A percentile compares a stretch with the other conserved stretches of the same genome.
phyloP scores from a whole-genome alignment of 805 yeast genomes.

The Myxozyma vanderwaltii region DNA sequence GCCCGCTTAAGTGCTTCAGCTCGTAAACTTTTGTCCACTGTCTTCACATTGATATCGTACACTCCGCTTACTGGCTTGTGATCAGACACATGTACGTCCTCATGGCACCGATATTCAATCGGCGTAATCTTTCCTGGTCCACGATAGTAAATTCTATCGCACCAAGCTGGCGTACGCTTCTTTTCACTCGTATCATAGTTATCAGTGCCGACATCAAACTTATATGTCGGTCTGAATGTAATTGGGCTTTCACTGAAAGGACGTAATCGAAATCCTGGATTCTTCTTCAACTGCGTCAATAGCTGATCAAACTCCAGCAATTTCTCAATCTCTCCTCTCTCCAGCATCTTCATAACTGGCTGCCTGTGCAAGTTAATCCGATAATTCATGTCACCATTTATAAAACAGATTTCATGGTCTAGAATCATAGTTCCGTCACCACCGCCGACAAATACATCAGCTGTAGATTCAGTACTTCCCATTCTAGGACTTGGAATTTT shows the following conservation, averaged over 20 bases:
- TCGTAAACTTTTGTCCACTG: constrained; percentile 55
- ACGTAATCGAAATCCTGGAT: constrained; percentile 60
- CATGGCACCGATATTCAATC: constrained; percentile 59
- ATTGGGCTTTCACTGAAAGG: constrained; percentile 81
- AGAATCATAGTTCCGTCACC: constrained; percentile 55
- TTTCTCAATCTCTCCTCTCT: constrained; percentile 50
- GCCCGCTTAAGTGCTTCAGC: constrained; percentile 27
- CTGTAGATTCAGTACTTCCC: constrained; percentile 6
- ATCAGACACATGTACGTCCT: constrained; percentile 73
- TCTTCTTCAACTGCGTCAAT: constrained; percentile 74
- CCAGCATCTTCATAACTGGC: constrained; percentile 61
- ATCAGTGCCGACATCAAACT: constrained; percentile 84
- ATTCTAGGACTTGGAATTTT: constrained; percentile 46
- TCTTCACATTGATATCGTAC: constrained; percentile 63
- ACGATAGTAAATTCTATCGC: constrained; percentile 79
- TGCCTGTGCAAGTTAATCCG: constrained; percentile 74
- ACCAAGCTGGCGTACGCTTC: constrained; percentile 95
- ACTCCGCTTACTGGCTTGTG: constrained; percentile 86
- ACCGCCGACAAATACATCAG: constrained; percentile 41
- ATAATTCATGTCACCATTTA: constrained; percentile 95
- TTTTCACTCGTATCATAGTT: constrained; percentile 88
- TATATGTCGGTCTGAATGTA: constrained; percentile 86
- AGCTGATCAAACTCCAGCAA: constrained; percentile 78
- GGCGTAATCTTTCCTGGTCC: constrained; percentile 56
- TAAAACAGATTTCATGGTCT: constrained; percentile 81